Conservation (phyloP, 306 rosid species). For the Sicyos baderoa region DNA sequence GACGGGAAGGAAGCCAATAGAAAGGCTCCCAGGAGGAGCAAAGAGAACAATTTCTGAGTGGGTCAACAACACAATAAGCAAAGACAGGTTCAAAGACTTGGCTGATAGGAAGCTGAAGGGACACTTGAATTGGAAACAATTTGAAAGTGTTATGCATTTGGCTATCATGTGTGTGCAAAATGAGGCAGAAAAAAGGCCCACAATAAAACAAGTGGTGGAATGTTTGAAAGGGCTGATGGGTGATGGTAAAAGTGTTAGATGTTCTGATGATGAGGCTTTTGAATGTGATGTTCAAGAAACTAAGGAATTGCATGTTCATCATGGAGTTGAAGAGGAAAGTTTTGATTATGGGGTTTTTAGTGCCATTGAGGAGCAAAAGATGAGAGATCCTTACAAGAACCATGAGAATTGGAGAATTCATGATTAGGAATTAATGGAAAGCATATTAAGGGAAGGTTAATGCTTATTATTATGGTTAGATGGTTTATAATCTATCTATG, state of each 20-base stretch:
- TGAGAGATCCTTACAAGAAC: constrained; percentile 37
- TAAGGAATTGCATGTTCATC: constrained; percentile 24
- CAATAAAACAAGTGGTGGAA: constrained; percentile 59
- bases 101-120: constrained; percentile 67
- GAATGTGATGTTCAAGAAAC: constrained; percentile 49
- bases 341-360: constrained; percentile 68
- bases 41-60: constrained; percentile 70
- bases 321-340: constrained; percentile 26
- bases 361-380: constrained; percentile 56
- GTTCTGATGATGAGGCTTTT: constrained; percentile 31
- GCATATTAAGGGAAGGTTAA: background rate
- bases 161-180: constrained; percentile 61
- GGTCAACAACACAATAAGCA: constrained; percentile 57
- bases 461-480: background rate
- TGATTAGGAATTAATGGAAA: background rate
- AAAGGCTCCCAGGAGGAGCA: constrained; percentile 62
- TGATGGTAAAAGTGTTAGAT: constrained; percentile 31
- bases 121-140: constrained; percentile 47
- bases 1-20: constrained; percentile 75
- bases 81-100: constrained; percentile 44
- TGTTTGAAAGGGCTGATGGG: constrained; percentile 38
- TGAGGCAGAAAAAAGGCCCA: constrained; percentile 56
- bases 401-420: background rate
- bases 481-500: background rate
- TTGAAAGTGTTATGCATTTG: constrained; percentile 46